These are phyloP conservation scores for Yarrowia hollandica DNA, from an alignment of 805 yeast species.

Conservation along the genomic window DNA sequence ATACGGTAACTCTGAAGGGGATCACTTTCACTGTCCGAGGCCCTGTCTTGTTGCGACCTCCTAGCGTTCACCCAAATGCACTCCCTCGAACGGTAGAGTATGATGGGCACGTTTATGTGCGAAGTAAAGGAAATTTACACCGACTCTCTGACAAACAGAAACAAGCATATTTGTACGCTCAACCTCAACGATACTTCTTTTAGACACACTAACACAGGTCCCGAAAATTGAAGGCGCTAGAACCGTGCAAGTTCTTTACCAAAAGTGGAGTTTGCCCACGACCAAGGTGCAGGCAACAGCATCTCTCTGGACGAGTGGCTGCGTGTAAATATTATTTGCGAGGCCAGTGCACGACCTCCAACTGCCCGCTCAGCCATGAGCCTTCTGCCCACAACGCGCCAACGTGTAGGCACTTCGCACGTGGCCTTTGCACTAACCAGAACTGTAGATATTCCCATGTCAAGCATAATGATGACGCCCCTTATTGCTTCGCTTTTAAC, in stretches of 20 bases:
- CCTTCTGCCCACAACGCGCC: slow-evolving; percentile 6
- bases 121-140: slow-evolving; percentile 23
- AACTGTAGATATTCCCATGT: slow-evolving; percentile 18
- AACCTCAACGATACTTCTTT: background rate
- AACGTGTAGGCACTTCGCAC: slow-evolving; percentile 9
- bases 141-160: slow-evolving; percentile 24
- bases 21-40: slow-evolving; percentile 18
- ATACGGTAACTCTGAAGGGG: background rate
- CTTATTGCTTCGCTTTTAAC: slow-evolving; percentile 16
- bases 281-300: slow-evolving; percentile 3
- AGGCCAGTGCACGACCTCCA: background rate
- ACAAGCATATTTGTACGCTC: slow-evolving; percentile 26
- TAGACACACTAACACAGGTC: slow-evolving; percentile 10
- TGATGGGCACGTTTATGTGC: slow-evolving; percentile 17
- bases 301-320: background rate
- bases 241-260: slow-evolving; percentile 15
- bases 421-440: slow-evolving; percentile 24
- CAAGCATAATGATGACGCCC: slow-evolving; percentile 14
- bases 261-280: slow-evolving; percentile 12
- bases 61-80: slow-evolving; percentile 5
- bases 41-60: slow-evolving; percentile 24
- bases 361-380: slow-evolving; percentile 11
- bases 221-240: background rate
- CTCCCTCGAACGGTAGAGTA: slow-evolving; percentile 16
- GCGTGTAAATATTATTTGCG: slow-evolving; percentile 20